These are phyloP conservation scores for Monosporascus sp. DNA, from an alignment of 2,329 filamentous ascomycete genomes.

Conservation along the genomic window DNA sequence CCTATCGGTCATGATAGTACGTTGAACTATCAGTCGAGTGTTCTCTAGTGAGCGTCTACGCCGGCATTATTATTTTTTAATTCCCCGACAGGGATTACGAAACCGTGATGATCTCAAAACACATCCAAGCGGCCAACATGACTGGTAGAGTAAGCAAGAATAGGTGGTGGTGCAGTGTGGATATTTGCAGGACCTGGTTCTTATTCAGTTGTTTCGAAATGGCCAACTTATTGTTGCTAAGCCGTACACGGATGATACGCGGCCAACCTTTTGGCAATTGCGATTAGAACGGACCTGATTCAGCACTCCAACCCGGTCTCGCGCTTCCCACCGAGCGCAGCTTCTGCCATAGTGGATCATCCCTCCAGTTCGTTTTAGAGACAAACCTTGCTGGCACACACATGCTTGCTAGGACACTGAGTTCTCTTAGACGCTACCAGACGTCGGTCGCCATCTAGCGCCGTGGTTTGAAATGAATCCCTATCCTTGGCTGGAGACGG, in stretches of 20 bases:
- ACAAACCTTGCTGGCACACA: constrained; percentile 32
- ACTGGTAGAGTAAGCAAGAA: constrained; percentile 12
- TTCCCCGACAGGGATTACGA: constrained; percentile 22
- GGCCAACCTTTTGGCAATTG: neutral
- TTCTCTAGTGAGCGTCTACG: constrained; percentile 4
- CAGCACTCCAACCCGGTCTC: neutral
- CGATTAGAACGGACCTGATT: neutral
- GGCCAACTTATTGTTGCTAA: neutral
- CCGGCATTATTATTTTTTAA: constrained; percentile 19
- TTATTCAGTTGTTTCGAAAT: neutral
- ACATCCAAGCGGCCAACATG: constrained; percentile 13
- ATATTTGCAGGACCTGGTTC: neutral
- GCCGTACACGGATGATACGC: neutral
- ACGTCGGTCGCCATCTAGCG: too few species aligned
- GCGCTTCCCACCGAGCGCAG: constrained; percentile 2
- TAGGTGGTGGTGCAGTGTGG: constrained; percentile 8
- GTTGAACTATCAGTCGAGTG: neutral
- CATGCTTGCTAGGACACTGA: constrained; percentile 36
- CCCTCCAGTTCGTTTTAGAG: constrained; percentile 33
- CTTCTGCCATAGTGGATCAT: neutral
- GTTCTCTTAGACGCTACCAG: constrained; percentile 6
- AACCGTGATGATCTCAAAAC: constrained; percentile 20
- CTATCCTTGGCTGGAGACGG: neutral
- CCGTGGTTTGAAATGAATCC: neutral
- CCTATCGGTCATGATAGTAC: constrained; percentile 1